phyloP scores from a whole-genome alignment of 192 early-diverging fungal species.

The Blastocladiella britannica region DNA sequence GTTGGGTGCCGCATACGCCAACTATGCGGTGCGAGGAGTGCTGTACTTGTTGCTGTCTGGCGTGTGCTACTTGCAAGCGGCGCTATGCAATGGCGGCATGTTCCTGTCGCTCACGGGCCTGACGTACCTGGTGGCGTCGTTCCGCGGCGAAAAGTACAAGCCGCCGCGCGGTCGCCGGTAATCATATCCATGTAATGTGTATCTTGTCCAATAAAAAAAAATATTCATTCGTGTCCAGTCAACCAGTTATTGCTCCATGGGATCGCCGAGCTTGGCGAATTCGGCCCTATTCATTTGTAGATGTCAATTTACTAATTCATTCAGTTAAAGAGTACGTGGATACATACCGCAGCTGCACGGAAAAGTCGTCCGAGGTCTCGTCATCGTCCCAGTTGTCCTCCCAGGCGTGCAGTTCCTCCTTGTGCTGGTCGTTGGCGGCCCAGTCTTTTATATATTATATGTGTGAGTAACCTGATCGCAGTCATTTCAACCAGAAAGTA shows the following conservation, averaged over 20 bases:
- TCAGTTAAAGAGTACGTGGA: neutral
- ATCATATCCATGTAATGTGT: no score
- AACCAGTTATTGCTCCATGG: neutral
- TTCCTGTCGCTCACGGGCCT: neutral
- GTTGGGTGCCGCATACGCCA: neutral
- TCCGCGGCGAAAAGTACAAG: neutral
- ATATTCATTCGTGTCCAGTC: no score
- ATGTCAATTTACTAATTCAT: neutral
- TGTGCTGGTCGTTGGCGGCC: slow-evolving; percentile 55
- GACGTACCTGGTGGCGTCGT: neutral
- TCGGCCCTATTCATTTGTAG: neutral
- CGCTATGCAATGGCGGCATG: neutral
- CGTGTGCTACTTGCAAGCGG: neutral
- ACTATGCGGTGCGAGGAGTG: neutral
- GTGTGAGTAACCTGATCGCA: no score
- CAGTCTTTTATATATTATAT: slow-evolving; percentile 42
- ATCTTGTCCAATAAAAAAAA: no score
- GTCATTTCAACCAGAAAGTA: neutral
- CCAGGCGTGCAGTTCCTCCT: slow-evolving; percentile 48
- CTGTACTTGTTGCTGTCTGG: neutral
- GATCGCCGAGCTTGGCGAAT: neutral
- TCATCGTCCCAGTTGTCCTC: slow-evolving; percentile 85
- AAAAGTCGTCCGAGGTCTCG: slow-evolving; percentile 75
- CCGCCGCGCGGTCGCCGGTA: neutral
- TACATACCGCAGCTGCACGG: slow-evolving; percentile 44